A percentile compares a stretch with the other conserved stretches of the same genome.
These are phyloP conservation scores for Homolaphlyctis polyrhiza DNA, from an alignment of 371 early-diverging fungal species.

Conservation along the genomic window DNA sequence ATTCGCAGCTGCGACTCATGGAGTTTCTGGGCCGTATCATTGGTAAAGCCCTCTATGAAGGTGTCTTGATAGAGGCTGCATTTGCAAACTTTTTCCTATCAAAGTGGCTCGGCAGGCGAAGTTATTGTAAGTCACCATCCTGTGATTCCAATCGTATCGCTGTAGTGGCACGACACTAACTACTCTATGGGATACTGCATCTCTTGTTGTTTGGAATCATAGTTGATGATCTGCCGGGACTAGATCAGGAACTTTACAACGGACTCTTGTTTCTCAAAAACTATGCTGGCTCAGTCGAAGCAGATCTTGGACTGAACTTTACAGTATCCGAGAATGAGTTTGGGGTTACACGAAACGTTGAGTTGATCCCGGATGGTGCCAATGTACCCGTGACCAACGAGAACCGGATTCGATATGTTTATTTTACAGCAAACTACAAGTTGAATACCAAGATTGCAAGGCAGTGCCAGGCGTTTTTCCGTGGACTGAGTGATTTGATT, in stretches of 20 bases:
- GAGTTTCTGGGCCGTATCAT: constrained; percentile 88
- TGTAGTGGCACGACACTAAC: neutral
- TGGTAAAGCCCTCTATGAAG: constrained; percentile 92
- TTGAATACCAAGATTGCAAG: constrained; percentile 30
- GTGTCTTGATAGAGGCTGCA: constrained; percentile 82
- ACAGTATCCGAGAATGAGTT: constrained; percentile 54
- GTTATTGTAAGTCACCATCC: constrained; percentile 48
- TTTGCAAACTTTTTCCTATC: constrained; percentile 91
- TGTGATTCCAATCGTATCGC: neutral
- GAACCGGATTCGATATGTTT: constrained; percentile 58
- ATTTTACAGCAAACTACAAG: constrained; percentile 39
- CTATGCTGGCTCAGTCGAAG: constrained; percentile 64
- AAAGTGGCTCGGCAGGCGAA: constrained; percentile 75
- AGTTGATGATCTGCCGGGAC: constrained; percentile 84
- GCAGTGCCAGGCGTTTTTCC: constrained; percentile 38
- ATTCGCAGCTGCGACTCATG: constrained; percentile 61
- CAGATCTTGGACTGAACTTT: constrained; percentile 73
- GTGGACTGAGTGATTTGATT: constrained; percentile 35
- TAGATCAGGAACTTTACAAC: constrained; percentile 83
- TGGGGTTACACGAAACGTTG: neutral
- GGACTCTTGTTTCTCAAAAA: constrained; percentile 77
- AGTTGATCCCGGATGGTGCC: constrained; percentile 69
- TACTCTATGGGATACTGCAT: neutral
- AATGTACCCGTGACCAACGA: constrained; percentile 71
- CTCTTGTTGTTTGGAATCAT: neutral